These are phyloP conservation scores for Spiraea crenata DNA, from an alignment of 331 rosid genomes.

Conservation along the genomic window DNA sequence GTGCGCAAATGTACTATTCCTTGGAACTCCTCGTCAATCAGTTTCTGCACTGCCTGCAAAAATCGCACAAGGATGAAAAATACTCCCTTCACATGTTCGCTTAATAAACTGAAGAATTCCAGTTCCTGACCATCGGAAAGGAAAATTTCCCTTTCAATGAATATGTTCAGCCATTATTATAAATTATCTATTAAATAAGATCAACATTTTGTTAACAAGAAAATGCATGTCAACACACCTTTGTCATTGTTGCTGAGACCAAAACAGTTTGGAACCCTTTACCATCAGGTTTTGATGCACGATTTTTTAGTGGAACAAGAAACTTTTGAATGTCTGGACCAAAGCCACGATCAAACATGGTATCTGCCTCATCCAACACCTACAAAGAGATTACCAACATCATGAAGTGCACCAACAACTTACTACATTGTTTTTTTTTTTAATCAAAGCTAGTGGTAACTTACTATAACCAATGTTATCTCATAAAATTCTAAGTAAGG, in stretches of 20 bases:
- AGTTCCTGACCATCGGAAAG: neutral
- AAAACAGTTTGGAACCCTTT: slow-evolving; percentile 82
- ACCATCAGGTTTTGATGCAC: slow-evolving; percentile 64
- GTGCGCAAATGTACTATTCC: slow-evolving; percentile 90
- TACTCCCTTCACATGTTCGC: neutral
- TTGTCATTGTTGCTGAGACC: slow-evolving; percentile 95
- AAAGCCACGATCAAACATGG: slow-evolving; percentile 97
- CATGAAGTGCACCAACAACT: slow-evolving; percentile 13
- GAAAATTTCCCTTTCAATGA: neutral
- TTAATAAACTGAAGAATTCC: neutral
- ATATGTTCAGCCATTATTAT: neutral
- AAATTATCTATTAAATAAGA: slow-evolving; percentile 13
- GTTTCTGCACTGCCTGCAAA: slow-evolving; percentile 83
- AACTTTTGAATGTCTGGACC: slow-evolving; percentile 95
- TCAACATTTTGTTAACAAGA: neutral
- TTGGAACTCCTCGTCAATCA: slow-evolving; percentile 87
- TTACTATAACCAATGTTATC: neutral
- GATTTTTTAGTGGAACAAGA: slow-evolving; percentile 66
- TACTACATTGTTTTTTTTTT: neutral
- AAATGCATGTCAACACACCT: slow-evolving; percentile 42
- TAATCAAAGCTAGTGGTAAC: neutral
- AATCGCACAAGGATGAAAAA: slow-evolving; percentile 23
- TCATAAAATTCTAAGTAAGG: neutral
- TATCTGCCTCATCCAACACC: slow-evolving; percentile 98
- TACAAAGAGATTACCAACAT: slow-evolving; percentile 27